phyloP scores from a whole-genome alignment of 2,329 filamentous ascomycete species.

The Ophiocordyceps polyrhachis-furcata region DNA sequence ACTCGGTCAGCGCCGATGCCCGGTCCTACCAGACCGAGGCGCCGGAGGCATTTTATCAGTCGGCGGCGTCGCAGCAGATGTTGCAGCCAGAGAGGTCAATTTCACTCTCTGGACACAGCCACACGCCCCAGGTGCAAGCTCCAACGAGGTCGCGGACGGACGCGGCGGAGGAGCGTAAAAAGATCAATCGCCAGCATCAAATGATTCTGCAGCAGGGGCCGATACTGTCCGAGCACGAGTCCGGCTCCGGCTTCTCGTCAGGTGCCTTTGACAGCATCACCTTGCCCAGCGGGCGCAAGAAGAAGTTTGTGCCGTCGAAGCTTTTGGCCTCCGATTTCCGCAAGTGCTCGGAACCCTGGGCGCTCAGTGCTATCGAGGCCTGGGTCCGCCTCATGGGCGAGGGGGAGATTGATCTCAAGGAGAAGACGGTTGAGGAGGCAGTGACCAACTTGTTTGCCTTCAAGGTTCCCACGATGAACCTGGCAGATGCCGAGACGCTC shows the following conservation, averaged over 20 bases:
- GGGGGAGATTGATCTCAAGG: constrained; percentile 72
- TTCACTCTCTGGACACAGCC: constrained; percentile 67
- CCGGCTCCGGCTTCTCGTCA: constrained; percentile 32
- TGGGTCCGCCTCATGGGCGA: constrained; percentile 87
- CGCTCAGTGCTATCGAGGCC: constrained; percentile 64
- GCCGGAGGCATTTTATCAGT: constrained; percentile 32
- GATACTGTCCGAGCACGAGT: constrained; percentile 37
- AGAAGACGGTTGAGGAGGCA: constrained; percentile 70
- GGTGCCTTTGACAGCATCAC: constrained; percentile 63
- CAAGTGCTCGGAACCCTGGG: constrained; percentile 81
- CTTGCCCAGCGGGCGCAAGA: constrained; percentile 59
- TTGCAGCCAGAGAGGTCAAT: constrained; percentile 49
- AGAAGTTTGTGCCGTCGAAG: constrained; percentile 73
- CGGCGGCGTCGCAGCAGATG: constrained; percentile 13
- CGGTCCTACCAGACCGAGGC: constrained; percentile 18
- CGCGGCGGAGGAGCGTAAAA: constrained; percentile 52
- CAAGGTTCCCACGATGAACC: constrained; percentile 97
- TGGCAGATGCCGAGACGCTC: constrained; percentile 81
- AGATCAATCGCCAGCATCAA: constrained; percentile 32
- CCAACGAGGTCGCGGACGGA: constrained; percentile 92
- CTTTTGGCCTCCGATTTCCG: constrained; percentile 64
- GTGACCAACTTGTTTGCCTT: constrained; percentile 77
- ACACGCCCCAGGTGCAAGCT: constrained; percentile 57
- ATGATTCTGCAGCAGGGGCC: constrained; percentile 30
- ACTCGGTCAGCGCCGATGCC: constrained; percentile 30